These are phyloP conservation scores for Trichoderma virens DNA, from an alignment of 495 filamentous ascomycete genomes.

Conservation along the genomic window DNA sequence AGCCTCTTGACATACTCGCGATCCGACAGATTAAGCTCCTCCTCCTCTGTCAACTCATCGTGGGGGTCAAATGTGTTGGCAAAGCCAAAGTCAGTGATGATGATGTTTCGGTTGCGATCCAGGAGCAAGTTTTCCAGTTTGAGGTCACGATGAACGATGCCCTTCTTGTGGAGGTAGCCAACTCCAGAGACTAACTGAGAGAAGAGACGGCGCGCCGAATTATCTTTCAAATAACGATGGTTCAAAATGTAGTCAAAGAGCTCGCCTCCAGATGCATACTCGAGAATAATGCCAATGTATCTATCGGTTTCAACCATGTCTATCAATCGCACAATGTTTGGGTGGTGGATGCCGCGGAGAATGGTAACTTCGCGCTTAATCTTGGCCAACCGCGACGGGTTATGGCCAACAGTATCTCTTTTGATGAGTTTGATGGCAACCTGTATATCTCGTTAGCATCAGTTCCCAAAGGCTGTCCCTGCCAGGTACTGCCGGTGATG, in stretches of 20 bases:
- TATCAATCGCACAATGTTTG: constrained; percentile 93
- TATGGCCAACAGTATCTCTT: constrained; percentile 75
- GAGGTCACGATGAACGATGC: constrained; percentile 94
- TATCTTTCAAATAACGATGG: constrained; percentile 91
- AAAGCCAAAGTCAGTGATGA: constrained; percentile 99
- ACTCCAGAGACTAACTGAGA: constrained; percentile 95
- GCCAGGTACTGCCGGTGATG: not conserved
- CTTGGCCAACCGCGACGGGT: constrained; percentile 83
- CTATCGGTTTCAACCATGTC: constrained; percentile 98
- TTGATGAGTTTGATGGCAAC: constrained; percentile 98
- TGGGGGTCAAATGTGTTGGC: constrained; percentile 90
- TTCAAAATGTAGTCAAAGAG: constrained; percentile 97
- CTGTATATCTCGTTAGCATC: constrained; percentile 31
- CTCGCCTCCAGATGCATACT: constrained; percentile 96
- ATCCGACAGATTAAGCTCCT: constrained; percentile 79
- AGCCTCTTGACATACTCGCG: constrained; percentile 75
- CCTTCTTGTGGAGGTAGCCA: constrained; percentile 97
- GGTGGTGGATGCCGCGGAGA: constrained; percentile 75
- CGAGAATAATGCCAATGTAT: constrained; percentile 95
- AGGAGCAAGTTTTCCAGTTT: constrained; percentile 96
- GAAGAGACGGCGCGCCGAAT: constrained; percentile 81
- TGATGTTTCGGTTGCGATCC: constrained; percentile 95
- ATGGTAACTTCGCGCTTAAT: constrained; percentile 96
- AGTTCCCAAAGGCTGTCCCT: not conserved
- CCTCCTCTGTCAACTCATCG: constrained; percentile 83